Base-by-base conservation (phyloP, 2,329 filamentous ascomycete species). In the Cladophialophora immunda region DNA sequence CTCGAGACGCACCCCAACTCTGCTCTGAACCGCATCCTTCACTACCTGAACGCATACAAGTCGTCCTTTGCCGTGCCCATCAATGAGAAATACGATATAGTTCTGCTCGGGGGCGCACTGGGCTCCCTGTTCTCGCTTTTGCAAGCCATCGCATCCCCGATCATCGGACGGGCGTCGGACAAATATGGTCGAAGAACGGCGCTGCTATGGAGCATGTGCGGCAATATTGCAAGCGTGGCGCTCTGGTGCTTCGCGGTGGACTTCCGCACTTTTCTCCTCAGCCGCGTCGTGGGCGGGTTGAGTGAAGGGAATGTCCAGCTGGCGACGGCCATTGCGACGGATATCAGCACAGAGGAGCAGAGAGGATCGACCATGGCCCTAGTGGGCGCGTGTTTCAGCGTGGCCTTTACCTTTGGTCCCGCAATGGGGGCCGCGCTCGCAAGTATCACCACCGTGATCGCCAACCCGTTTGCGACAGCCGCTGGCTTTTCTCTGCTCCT, bases 231-330 rank as follows among this genome's bases (percentile, higher is more conserved):
- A 60, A 97, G 92, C 25, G 95, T 99, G 8, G 89, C 96, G 30
- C 87, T 99, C 13, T 99, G 95, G 95, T 93, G 97, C 8, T 87
- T 90, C 53, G 95, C 95, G 0, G 91, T 92, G 62, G 94, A 98
- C 80, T 99, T 99, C 81, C 89, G 94, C 50, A 98, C 94, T 1
- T 99, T 99, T 76, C 85, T 99, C 32, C 92, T 93, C n/a, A 97
- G 93, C 73, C 89, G 95, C 58, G 82, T 99, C 1, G 92, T 99
- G 0, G 95, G 95, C 27, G 95, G 95, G 0, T 80, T 99, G 71
- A 97, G 94, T 64, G 95, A 99, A 81, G 95, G 95, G 69, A 99
- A 99, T 74, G 92, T 99, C 2, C 95, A 99, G 82, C 85, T 99
- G 15, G 94, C 95, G 4, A 95, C 94, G 70, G 94, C 95, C 50